Base-by-base conservation (phyloP, 1,284 basidiomycete genomes). In the Papiliotrema flavescens region DNA sequence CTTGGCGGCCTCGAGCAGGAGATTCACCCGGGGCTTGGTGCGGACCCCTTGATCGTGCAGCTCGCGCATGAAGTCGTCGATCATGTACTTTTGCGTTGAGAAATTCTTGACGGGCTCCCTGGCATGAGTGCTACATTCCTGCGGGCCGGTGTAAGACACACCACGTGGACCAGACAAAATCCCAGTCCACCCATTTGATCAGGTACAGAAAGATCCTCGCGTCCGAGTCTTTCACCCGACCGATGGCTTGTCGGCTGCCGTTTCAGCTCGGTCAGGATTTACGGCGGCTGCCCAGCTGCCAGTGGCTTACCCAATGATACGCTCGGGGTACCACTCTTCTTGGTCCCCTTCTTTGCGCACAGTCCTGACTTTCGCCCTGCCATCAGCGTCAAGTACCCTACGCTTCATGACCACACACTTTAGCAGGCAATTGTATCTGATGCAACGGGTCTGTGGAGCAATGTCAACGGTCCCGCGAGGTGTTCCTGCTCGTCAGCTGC, bases 81-180 rank as follows among this genome's bases (percentile, higher is more conserved):
- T 44, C 26, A 46, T 44, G 19, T 45, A 9, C 23, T 14, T 11
- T 11, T 42, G 40, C 35, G 20, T 26, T 17, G n/a, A 15, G 42
- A 53, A 20, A 32, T 53, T 46, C 11, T 28, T 32, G 14, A 14
- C 13, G 9, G 51, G 51, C 35, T 53, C 51, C 51, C 51, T 53
- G 32, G 9, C 19, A 24, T 51, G 14, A 39, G 28, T 4, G 11
- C 26, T 34, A 9, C 32, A 19, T 23, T 15, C 5, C 43, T 11
- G 44, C n/a, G 13, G 19, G 20, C 6, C 35, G 26, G 20, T 19
- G 13, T 5, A 22, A 8, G 0, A 53, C 62, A 41, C 51, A 61
- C 64, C 65, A 66, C 1, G 63, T 60, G 19, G 51, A 50, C 13
- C 59, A 55, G 7, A 55, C 39, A 51, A 61, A 19, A 5, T 35